Conservation (phyloP, 345 rosid genomes). For the Conringia planisiliqua region DNA sequence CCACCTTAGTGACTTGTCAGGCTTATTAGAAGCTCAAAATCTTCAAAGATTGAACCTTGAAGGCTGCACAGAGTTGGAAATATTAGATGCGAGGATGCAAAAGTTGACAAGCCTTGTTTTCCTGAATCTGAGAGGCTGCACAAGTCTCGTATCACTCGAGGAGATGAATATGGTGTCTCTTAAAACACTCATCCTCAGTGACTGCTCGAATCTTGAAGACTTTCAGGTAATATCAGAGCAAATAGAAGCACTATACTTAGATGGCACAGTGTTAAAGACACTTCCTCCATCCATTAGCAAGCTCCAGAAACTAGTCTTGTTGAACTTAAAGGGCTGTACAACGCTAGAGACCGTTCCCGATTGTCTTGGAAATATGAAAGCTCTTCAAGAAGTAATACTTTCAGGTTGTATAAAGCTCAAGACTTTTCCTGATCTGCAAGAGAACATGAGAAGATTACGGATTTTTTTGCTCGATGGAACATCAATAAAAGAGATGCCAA, state of each 20-base stretch:
- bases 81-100: not conserved
- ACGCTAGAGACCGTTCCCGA: not conserved
- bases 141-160: not conserved
- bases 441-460: not conserved
- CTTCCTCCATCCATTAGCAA: not conserved
- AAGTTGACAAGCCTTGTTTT: not conserved
- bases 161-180: not conserved
- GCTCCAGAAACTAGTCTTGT: not conserved
- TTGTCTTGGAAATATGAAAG: not conserved
- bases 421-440: not conserved
- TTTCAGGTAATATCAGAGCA: conserved; percentile 8
- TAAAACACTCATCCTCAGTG: conserved; percentile 12
- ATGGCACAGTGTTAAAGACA: conserved; percentile 7
- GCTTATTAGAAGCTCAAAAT: not conserved
- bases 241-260: not conserved
- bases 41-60: not conserved
- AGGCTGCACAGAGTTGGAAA: conserved; percentile 3
- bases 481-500: not conserved
- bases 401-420: not conserved
- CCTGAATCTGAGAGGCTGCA: conserved; percentile 21
- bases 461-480: not conserved
- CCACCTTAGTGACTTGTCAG: not conserved
- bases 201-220: conserved; percentile 16
- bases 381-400: not conserved
- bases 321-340: conserved; percentile 10